phyloP scores from a whole-genome alignment of 257 asterid species.

The Rauvolfia tetraphylla region DNA sequence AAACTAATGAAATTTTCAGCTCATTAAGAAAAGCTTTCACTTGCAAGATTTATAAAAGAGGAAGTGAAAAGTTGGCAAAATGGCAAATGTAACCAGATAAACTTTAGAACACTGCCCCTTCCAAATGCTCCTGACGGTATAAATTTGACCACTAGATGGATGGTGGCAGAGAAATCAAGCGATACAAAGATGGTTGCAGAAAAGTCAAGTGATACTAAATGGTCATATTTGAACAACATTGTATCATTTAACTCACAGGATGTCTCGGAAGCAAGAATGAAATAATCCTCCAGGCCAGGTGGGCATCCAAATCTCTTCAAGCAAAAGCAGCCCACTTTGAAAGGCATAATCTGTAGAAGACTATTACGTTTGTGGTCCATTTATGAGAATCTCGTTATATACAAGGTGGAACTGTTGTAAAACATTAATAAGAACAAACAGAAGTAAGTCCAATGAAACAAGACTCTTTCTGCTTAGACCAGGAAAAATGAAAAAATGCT shows the following conservation, averaged over 20 bases:
- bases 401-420: neutral
- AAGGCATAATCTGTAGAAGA: slow-evolving; percentile 5
- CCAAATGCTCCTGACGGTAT: neutral
- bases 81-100: neutral
- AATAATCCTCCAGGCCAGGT: slow-evolving; percentile 77
- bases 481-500: neutral
- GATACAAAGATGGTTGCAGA: neutral
- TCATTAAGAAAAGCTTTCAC: neutral
- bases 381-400: neutral
- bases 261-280: slow-evolving; percentile 79
- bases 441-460: neutral
- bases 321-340: slow-evolving; percentile 59
- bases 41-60: neutral
- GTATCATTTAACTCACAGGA: slow-evolving; percentile 51
- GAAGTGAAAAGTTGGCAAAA: neutral
- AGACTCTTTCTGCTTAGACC: neutral
- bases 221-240: neutral
- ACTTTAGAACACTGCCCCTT: neutral
- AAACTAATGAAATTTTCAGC: neutral
- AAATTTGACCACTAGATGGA: neutral
- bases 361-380: neutral
- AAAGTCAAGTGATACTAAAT: slow-evolving; percentile 18
- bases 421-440: neutral
- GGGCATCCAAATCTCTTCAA: slow-evolving; percentile 37
- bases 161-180: no score